phyloP scores from a whole-genome alignment of 228 moss, liverwort and hornwort genomes.

The Sphagnum magellanicum region DNA sequence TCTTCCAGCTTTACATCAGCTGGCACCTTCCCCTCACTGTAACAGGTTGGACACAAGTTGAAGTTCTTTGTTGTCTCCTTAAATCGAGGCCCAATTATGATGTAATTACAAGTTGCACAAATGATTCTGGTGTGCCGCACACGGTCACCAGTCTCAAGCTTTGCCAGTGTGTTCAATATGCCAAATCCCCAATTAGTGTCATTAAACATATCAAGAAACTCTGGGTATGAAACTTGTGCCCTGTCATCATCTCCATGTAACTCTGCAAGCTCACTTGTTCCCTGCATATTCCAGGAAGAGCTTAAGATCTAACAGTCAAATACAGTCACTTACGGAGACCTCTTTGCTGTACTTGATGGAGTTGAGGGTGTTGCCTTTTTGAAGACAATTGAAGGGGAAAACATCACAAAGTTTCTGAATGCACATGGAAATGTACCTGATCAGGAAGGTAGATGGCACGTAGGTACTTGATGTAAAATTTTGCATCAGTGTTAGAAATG shows the following conservation, averaged over 20 bases:
- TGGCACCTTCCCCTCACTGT: constrained; percentile 91
- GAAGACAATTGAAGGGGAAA: too few relatives aligned
- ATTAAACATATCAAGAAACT: constrained; percentile 80
- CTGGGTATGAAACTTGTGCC: constrained; percentile 76
- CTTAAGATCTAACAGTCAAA: too few relatives aligned
- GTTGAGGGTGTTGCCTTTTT: too few relatives aligned
- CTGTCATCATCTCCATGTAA: constrained; percentile 77
- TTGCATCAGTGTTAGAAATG: constrained; percentile 77
- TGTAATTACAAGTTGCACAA: constrained; percentile 83
- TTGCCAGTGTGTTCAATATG: constrained; percentile 65
- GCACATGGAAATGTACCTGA: constrained; percentile 21
- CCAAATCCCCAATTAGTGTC: constrained; percentile 94
- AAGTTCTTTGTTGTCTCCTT: constrained; percentile 75
- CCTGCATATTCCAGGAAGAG: constrained; percentile 16
- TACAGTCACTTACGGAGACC: too few relatives aligned
- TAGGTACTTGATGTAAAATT: constrained; percentile 66
- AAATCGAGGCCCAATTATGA: constrained; percentile 74
- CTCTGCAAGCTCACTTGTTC: constrained; percentile 71
- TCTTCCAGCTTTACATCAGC: constrained; percentile 62
- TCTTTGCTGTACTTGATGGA: too few relatives aligned
- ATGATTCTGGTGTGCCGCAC: constrained; percentile 74
- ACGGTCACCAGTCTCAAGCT: constrained; percentile 74
- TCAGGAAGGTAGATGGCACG: constrained; percentile 82
- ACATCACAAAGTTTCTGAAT: too few relatives aligned
- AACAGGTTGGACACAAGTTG: constrained; percentile 79